phyloP scores from a whole-genome alignment of 345 rosid genomes.

The Gossypium herbaceum region DNA sequence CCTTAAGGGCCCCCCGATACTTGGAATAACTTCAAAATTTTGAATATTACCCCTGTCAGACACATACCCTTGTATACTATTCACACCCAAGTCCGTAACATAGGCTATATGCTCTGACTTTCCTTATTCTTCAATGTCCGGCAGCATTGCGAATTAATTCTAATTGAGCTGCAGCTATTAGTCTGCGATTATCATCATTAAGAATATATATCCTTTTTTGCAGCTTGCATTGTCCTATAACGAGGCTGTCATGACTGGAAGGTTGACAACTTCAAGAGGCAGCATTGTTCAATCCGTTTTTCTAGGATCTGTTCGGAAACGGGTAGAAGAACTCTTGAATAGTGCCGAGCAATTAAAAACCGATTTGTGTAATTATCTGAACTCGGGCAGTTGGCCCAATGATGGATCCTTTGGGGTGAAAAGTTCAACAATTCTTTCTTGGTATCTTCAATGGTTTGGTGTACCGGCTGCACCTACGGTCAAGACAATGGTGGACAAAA shows the following conservation, averaged over 20 bases:
- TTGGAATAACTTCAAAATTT: background rate
- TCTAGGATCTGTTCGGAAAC: slow-evolving; percentile 60
- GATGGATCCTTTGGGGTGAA: slow-evolving; percentile 22
- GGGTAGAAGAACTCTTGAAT: slow-evolving; percentile 61
- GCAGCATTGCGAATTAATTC: background rate
- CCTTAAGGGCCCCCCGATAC: background rate
- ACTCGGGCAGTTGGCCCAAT: slow-evolving; percentile 59
- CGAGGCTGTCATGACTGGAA: slow-evolving; percentile 69
- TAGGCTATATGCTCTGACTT: background rate
- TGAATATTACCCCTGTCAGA: background rate
- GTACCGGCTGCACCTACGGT: slow-evolving; percentile 59
- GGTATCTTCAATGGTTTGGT: slow-evolving; percentile 82
- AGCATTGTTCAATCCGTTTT: slow-evolving; percentile 68
- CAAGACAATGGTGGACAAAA: slow-evolving; percentile 40
- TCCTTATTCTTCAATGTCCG: background rate
- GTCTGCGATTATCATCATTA: background rate
- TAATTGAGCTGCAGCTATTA: background rate
- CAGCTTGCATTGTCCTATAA: slow-evolving; percentile 83
- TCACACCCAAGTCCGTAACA: background rate
- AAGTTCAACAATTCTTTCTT: slow-evolving; percentile 24
- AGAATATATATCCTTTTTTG: background rate
- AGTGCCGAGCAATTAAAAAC: slow-evolving; percentile 34
- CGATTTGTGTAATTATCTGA: slow-evolving; percentile 46
- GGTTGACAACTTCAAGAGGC: slow-evolving; percentile 53
- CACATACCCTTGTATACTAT: too few relatives aligned